Conservation (phyloP, 768 basidiomycete genomes). For the Termitomyces sp. region DNA sequence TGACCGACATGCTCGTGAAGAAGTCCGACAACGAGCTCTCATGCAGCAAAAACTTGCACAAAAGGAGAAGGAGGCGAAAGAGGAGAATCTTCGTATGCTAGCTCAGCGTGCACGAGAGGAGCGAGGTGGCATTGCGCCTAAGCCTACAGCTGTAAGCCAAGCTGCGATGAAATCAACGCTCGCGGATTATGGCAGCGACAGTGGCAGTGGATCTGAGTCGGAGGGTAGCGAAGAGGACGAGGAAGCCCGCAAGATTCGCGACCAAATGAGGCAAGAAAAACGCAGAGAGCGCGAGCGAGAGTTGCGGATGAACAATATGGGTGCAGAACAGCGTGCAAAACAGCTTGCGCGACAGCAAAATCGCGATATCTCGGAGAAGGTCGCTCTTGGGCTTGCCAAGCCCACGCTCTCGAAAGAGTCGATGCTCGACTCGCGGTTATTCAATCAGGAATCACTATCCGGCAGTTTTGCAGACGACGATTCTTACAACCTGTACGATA, state of each 20-base stretch:
- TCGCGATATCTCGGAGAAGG: conserved; percentile 98
- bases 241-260: conserved; percentile 81
- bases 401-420: conserved; percentile 95
- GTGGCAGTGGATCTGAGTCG: conserved; percentile 55
- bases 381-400: conserved; percentile 96
- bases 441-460: conserved; percentile 91
- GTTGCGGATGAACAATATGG: conserved; percentile 99
- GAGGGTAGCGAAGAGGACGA: conserved; percentile 71
- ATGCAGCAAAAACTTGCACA: conserved; percentile 99
- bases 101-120: conserved; percentile 97
- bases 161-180: conserved; percentile 73
- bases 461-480: conserved; percentile 88
- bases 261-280: conserved; percentile 90
- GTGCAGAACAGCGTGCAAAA: conserved; percentile 93
- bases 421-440: conserved; percentile 94
- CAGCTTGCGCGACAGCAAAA: conserved; percentile 95
- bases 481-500: conserved; percentile 91
- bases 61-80: conserved; percentile 96
- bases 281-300: conserved; percentile 92
- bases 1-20: conserved; percentile 96
- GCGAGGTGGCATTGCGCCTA: conserved; percentile 73
- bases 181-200: conserved; percentile 86
- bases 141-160: conserved; percentile 63
- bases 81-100: conserved; percentile 90
- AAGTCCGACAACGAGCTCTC: conserved; percentile 91